Evolutionary conservation across 2,329 filamentous ascomycete genomes (phyloP), one percentile per base, ranked within the genome.

Genomic region (Paracoccidioides brasiliensis): DNA sequence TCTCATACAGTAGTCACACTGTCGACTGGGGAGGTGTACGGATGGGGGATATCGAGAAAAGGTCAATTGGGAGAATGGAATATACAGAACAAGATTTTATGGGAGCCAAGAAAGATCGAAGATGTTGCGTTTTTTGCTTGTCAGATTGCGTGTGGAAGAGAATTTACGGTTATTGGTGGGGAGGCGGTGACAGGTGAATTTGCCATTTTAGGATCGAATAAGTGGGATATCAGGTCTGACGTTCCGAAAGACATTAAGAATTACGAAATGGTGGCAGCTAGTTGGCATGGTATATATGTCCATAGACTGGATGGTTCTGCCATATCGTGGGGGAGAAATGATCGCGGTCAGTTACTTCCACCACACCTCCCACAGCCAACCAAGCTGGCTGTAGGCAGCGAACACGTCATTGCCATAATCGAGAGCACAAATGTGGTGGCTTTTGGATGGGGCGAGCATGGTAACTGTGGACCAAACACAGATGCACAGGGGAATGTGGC

Each of bases 391-490:
- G 80, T 86, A 48, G 93, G 93, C 0, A 96, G 91, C 66, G 93
- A 97, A 70, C 93, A 98, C 69, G 82, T 81, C n/a, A 70, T 97
- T 59, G 88, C 83, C 7, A 70, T 91, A 32, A 82, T 86, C 0
- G 72, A 72, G 8, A 75, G 78, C 22, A 81, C 81, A 1, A 79
- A 84, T 52, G 81, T 95, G 1, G 72, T 94, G 51, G 81, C 88
- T 1, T 97, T 91, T 89, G 93, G 93, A 22, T 98, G 93, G 93
- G 90, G 90, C 1, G 91, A 97, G 71, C 93, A 98, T 72, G 93
- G 93, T 1, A 98, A 98, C 68, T 98, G 93, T 68, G 93, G 93
- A 3, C 80, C 82, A 40, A 75, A 79, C 44, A 75, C 73, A 10
- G 80, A 82, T 58, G 73, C 78, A 15, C 74, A 78, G 58, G 82